Evolutionary conservation across 441 rosid species (phyloP).

Genomic region (Mallotus japonicus): DNA sequence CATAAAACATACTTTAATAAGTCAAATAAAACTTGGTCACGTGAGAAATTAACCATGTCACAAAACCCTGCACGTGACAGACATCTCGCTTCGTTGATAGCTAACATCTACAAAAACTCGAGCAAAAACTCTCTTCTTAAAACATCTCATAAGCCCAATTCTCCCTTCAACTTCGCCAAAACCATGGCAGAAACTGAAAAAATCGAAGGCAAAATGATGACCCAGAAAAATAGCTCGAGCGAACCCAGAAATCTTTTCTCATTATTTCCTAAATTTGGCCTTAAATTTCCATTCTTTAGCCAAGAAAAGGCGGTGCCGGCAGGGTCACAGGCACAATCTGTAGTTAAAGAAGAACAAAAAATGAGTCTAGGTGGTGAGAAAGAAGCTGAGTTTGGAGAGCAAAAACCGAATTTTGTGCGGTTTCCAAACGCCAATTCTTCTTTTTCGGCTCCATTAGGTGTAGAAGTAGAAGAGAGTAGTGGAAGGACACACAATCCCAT

Average conservation of each 20-base stretch:
- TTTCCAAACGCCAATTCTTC: constrained; percentile 39
- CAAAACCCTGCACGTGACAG: no score
- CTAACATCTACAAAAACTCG: background rate
- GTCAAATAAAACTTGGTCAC: no score
- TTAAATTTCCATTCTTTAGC: constrained; percentile 43
- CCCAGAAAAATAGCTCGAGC: constrained; percentile 5
- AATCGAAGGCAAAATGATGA: constrained; percentile 17
- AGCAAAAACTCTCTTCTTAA: background rate
- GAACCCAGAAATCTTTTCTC: constrained; percentile 29
- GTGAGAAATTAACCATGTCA: no score
- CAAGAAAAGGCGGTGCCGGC: constrained; percentile 15
- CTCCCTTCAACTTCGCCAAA: no score
- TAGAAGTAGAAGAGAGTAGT: constrained; percentile 50
- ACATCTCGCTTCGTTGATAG: background rate
- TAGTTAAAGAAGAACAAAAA: constrained; percentile 19
- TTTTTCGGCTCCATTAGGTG: constrained; percentile 37
- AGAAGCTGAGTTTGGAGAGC: background rate
- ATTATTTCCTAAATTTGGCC: constrained; percentile 33
- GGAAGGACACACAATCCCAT: constrained; percentile 72
- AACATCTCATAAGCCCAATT: background rate
- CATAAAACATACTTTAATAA: no score
- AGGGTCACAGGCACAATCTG: background rate
- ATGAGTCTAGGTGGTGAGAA: background rate
- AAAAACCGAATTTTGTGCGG: constrained; percentile 32
- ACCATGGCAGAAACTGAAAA: constrained; percentile 25